phyloP scores from a whole-genome alignment of 2,329 filamentous ascomycete species.

The Phialophora chinensis region DNA sequence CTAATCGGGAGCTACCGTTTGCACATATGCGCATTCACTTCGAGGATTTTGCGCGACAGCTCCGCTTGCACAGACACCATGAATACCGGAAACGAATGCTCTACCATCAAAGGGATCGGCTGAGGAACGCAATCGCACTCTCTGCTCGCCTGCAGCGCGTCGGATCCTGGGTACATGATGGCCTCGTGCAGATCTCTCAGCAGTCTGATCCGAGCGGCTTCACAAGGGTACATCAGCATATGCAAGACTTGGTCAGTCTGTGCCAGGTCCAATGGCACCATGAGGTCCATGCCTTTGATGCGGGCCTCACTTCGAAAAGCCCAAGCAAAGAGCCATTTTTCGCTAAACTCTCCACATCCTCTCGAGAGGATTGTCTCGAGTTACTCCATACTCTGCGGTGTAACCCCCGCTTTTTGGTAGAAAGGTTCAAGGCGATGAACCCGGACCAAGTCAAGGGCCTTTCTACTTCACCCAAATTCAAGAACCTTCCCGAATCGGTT shows the following conservation, averaged over 20 bases:
- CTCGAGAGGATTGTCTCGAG: constrained; percentile 75
- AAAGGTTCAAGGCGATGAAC: constrained; percentile 76
- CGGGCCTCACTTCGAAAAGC: constrained; percentile 23
- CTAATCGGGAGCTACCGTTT: constrained; percentile 32
- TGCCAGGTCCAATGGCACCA: constrained; percentile 47
- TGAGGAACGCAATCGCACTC: constrained; percentile 52
- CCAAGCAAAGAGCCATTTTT: constrained; percentile 47
- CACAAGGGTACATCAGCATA: constrained; percentile 51
- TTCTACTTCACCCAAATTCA: constrained; percentile 75
- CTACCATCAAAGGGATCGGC: constrained; percentile 48
- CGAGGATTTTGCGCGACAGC: constrained; percentile 52
- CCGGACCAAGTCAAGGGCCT: constrained; percentile 78
- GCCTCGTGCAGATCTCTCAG: constrained; percentile 53
- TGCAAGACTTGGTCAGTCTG: constrained; percentile 52
- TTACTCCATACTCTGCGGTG: constrained; percentile 83
- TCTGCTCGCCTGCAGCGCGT: constrained; percentile 52
- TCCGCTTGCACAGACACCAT: constrained; percentile 51
- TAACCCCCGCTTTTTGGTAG: constrained; percentile 85
- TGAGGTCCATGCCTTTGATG: constrained; percentile 46
- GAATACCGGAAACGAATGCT: constrained; percentile 49
- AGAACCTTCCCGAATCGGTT: constrained; percentile 83
- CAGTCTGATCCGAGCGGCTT: constrained; percentile 54
- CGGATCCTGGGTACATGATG: constrained; percentile 50
- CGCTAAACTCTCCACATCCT: constrained; percentile 74
- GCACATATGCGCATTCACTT: constrained; percentile 46